Percentiles rank a stretch among this genome's conserved stretches.
These are phyloP conservation scores for Echium plantagineum DNA, from an alignment of 257 asterid species.

Conservation along the genomic window DNA sequence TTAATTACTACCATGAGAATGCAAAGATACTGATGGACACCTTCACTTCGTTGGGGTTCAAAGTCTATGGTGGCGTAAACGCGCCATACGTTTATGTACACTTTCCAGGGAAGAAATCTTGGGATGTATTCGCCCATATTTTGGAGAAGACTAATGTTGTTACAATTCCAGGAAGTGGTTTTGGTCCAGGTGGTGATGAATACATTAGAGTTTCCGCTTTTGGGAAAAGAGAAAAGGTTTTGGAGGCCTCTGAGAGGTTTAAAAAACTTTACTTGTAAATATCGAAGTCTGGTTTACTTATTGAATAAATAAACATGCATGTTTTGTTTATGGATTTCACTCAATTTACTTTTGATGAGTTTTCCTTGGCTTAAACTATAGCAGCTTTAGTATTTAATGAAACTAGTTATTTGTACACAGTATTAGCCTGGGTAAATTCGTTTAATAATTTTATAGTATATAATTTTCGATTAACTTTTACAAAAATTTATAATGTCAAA, in stretches of 20 bases:
- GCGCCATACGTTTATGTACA: conserved; percentile 95
- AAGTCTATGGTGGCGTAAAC: conserved; percentile 85
- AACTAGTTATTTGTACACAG: no score
- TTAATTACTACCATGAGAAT: conserved; percentile 88
- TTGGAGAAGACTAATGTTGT: conserved; percentile 94
- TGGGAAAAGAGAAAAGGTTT: conserved; percentile 76
- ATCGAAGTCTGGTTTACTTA: no score
- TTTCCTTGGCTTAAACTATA: no score
- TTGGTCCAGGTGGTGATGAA: conserved; percentile 96
- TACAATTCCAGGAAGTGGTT: conserved; percentile 93
- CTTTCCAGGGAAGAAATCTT: conserved; percentile 82
- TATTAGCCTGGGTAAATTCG: no score
- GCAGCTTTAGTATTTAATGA: no score
- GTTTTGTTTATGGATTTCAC: no score
- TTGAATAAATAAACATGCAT: no score
- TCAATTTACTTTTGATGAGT: no score
- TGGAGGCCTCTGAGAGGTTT: conserved; percentile 93
- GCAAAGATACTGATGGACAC: conserved; percentile 69
- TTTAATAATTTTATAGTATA: no score
- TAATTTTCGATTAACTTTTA: no score
- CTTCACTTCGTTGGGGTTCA: conserved; percentile 70
- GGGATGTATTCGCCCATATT: conserved; percentile 90
- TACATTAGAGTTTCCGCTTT: conserved; percentile 85
- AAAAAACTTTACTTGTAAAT: conserved; percentile 67
- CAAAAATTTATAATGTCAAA: no score